Evolutionary conservation across 257 asterid genomes (phyloP), one percentile per base, ranked within the genome.

Genomic region (Jacaranda mimosifolia): DNA sequence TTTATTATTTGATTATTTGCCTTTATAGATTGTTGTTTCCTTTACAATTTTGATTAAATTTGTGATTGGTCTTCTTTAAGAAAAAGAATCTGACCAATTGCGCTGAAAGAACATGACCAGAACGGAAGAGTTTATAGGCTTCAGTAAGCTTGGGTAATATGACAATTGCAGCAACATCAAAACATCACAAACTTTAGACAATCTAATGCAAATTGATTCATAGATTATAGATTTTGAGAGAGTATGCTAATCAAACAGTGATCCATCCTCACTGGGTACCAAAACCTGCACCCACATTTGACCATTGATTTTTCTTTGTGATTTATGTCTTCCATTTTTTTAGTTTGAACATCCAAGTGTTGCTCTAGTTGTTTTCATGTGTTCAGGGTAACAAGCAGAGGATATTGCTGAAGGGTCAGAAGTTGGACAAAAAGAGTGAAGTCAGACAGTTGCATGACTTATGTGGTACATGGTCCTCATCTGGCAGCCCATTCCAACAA

Each of bases 301-400:
- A 58, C n/a, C 15, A 18, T 32, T 59, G 35, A 38, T 49, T 64
- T 65, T 70, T 45, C 63, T 70, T 21, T 56, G 36, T 59, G 40
- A 72, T 68, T 56, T 40, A 21, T 10, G 19, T 15, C 45, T 18
- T 60, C 66, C 74, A 42, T n/a, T 82, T 77, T 55, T 57, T 75
- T 59, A 49, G 76, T 76, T 80, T 65, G 71, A 75, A 77, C 80
- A 40, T 85, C 87, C 69, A 74, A 80, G 68, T 82, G 83, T 82
- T 80, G 82, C 80, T 85, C 84, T 85, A 75, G 86, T 69, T 83
- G 72, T 52, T 82, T 83, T 87, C 82, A 13, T 68, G 53, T 79
- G 67, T 77, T 72, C 87, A 87, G 89, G 85, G 76, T 19, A 78
- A 82, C 79, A 74, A 39, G 48, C 88, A 72, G 74, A 84, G 75